phyloP scores from a whole-genome alignment of 2,329 filamentous ascomycete genomes.

The Alternaria consortialis region DNA sequence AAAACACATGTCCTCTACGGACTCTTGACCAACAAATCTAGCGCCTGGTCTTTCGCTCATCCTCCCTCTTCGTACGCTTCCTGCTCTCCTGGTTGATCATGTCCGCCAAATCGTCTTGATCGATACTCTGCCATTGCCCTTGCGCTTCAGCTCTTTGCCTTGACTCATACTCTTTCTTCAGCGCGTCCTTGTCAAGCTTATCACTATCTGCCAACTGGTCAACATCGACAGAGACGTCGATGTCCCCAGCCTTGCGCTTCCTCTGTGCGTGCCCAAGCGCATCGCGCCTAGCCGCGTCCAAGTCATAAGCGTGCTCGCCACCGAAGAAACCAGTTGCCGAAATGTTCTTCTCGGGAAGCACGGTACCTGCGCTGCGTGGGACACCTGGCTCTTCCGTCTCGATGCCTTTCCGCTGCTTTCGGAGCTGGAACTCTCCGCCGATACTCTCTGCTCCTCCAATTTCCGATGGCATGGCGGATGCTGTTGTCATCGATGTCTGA shows the following conservation, averaged over 20 bases:
- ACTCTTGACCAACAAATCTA: constrained; percentile 25
- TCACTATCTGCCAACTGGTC: constrained; percentile 79
- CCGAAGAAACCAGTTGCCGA: constrained; percentile 94
- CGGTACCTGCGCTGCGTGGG: constrained; percentile 83
- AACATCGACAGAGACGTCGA: constrained; percentile 90
- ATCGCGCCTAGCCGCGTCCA: constrained; percentile 64
- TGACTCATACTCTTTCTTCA: constrained; percentile 81
- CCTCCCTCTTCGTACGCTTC: constrained; percentile 88
- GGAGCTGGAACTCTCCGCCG: constrained; percentile 86
- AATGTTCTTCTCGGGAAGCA: constrained; percentile 88
- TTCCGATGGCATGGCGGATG: constrained; percentile 82
- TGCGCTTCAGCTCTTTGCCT: constrained; percentile 69
- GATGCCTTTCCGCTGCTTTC: constrained; percentile 80
- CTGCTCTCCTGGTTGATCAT: constrained; percentile 95
- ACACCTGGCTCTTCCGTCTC: constrained; percentile 81
- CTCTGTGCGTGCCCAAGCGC: constrained; percentile 85
- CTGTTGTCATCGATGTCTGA: constrained; percentile 76
- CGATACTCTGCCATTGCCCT: constrained; percentile 73
- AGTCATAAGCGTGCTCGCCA: constrained; percentile 90
- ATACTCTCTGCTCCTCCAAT: constrained; percentile 78
- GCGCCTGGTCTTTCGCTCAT: constrained; percentile 74
- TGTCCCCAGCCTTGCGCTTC: constrained; percentile 90
- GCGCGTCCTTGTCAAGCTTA: constrained; percentile 83
- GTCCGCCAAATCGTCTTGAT: constrained; percentile 89
- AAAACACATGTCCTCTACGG: constrained; percentile 20